Conservation (phyloP, 2,329 filamentous ascomycete species). For the Calonectria crousiana region DNA sequence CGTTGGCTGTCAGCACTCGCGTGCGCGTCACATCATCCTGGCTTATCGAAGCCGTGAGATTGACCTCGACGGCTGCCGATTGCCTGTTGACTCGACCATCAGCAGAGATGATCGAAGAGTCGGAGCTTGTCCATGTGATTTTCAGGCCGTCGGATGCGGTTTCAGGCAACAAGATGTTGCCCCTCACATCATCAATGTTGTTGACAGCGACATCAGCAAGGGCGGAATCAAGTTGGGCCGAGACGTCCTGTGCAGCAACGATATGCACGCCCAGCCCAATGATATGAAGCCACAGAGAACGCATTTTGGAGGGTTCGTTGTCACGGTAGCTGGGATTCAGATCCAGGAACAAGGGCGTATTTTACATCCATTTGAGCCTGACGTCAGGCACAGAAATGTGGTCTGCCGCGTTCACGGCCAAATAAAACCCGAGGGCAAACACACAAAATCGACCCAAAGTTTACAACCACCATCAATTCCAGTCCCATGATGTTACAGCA, state of each 20-base stretch:
- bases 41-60: constrained; percentile 51
- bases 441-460: not conserved
- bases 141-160: constrained; percentile 42
- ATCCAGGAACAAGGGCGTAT: not conserved
- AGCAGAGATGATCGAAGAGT: constrained; percentile 48
- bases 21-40: constrained; percentile 38
- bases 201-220: constrained; percentile 39
- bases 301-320: constrained; percentile 18
- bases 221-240: constrained; percentile 12
- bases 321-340: not conserved
- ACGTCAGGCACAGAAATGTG: not conserved
- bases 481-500: constrained; percentile 9
- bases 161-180: constrained; percentile 52
- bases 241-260: not conserved
- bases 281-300: constrained; percentile 7
- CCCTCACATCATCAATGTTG: constrained; percentile 53
- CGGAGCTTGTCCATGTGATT: constrained; percentile 53
- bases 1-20: constrained; percentile 50
- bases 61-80: constrained; percentile 41
- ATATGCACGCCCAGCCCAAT: constrained; percentile 9
- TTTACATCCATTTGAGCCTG: not conserved
- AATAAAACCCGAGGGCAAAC: constrained; percentile 8
- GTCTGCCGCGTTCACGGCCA: not conserved
- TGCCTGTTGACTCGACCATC: constrained; percentile 53
- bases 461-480: not conserved